Base-by-base conservation (phyloP, 2,329 filamentous ascomycete species). In the Apiospora phragmitis region DNA sequence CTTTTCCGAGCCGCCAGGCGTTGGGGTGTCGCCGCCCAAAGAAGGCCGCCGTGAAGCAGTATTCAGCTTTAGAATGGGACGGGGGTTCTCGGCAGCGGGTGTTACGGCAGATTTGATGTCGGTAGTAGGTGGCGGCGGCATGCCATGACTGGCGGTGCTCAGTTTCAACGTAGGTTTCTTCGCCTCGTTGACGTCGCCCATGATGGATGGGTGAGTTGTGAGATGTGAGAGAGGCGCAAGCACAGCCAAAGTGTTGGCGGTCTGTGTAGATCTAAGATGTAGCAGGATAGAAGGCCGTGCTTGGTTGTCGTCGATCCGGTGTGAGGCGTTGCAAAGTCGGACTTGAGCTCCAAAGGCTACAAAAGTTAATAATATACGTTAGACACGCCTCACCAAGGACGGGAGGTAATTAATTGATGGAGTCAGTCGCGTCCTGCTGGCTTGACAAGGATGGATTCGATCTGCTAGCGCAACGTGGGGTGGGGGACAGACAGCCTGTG, bases 1-100 rank as follows among this genome's bases (percentile, higher is more conserved):
- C 69, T 75, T 79, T 55, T 75, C 75, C 68, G 79, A 77, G 1
- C 75, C 72, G 18, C 78, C 78, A 7, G 78, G 77, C 0, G 78
- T 80, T 11, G 75, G 73, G 1, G 72, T 71, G 3, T 79, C 76
- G 59, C 75, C 74, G 69, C 76, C 74, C n/a, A 79, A 75, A 8
- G 77, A 78, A 26, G 75, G 49, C 43, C 77, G 73, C 66, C 77
- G 75, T 45, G 78, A 75, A 42, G 67, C 69, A 4, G 78, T 79
- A 49, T 78, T 80, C 16, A 80, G 51, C 72, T 80, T 80, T n/a
- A 80, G 73, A 18, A 78, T 79, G 1, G 79, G 78, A 65, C 74
- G 73, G 18, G 76, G 76, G 45, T 76, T 79, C 18, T 79, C 77
- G 43, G 72, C 45, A n/a, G 73, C 72, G 8, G 74, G 68, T 12